These are phyloP conservation scores for Paecilomyces variotii DNA, from an alignment of 2,329 filamentous ascomycete genomes.

Conservation along the genomic window DNA sequence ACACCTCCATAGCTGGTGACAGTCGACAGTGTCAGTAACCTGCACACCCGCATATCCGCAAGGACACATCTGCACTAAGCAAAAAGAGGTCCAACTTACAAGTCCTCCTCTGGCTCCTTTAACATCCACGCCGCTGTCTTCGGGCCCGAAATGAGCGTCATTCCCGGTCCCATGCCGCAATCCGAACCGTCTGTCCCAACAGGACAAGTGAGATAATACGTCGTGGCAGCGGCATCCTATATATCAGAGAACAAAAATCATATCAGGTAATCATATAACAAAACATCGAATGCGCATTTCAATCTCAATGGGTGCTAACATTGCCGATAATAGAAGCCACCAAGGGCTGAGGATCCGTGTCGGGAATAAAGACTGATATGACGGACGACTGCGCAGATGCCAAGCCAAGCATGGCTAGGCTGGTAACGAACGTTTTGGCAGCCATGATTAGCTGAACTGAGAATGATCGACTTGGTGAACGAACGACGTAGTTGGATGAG, in stretches of 20 bases:
- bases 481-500: not conserved
- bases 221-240: not conserved
- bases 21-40: not conserved
- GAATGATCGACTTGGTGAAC: not conserved
- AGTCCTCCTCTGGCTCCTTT: not conserved
- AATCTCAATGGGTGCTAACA: conserved; percentile 6
- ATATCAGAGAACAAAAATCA: not conserved
- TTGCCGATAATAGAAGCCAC: conserved; percentile 18
- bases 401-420: conserved; percentile 11
- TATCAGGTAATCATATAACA: not conserved
- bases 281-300: conserved; percentile 17
- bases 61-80: too few species aligned
- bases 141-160: conserved; percentile 13
- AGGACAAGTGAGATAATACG: not conserved
- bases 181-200: conserved; percentile 12
- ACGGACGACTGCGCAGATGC: conserved; percentile 12
- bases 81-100: not conserved
- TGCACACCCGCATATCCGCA: too few species aligned
- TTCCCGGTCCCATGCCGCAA: conserved; percentile 20
- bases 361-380: conserved; percentile 17
- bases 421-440: conserved; percentile 7
- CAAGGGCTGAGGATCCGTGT: conserved; percentile 14
- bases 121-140: conserved; percentile 7
- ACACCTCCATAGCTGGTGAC: not conserved
- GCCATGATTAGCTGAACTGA: conserved; percentile 4